These are phyloP conservation scores for Reticulascus tulasneorum DNA, from an alignment of 2,329 filamentous ascomycete genomes.

Conservation along the genomic window DNA sequence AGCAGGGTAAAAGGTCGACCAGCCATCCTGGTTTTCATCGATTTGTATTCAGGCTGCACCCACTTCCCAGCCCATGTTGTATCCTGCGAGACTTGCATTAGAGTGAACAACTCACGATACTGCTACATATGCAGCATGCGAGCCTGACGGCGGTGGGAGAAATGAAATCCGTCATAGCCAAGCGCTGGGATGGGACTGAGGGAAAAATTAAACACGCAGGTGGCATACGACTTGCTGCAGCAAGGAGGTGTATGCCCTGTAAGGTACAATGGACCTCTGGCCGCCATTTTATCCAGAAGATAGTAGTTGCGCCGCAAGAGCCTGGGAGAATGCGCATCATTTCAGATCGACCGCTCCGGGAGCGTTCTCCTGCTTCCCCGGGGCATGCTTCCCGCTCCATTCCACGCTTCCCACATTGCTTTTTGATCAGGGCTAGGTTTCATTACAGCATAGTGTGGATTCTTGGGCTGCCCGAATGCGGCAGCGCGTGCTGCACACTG, in stretches of 20 bases:
- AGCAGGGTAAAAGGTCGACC: too few relatives aligned
- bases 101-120: slow-evolving; percentile 15
- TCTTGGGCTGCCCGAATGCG: slow-evolving; percentile 4
- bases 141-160: slow-evolving; percentile 3
- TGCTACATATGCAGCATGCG: slow-evolving; percentile 12
- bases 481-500: slow-evolving; percentile 5
- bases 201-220: slow-evolving; percentile 9
- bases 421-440: slow-evolving; percentile 29
- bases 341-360: slow-evolving; percentile 32
- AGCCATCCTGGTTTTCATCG: too few relatives aligned
- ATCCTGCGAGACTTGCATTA: slow-evolving; percentile 16
- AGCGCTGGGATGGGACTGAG: slow-evolving; percentile 5
- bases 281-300: slow-evolving; percentile 22
- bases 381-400: slow-evolving; percentile 33
- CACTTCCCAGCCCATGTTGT: slow-evolving; percentile 2
- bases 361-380: slow-evolving; percentile 34
- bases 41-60: slow-evolving; percentile 3
- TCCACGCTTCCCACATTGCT: slow-evolving; percentile 24
- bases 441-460: slow-evolving; percentile 18
- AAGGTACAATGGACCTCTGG: slow-evolving; percentile 10
- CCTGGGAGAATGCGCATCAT: slow-evolving; percentile 32
- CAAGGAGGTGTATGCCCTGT: slow-evolving; percentile 2
- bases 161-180: slow-evolving; percentile 6
- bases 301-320: slow-evolving; percentile 26
- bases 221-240: not conserved